Base-by-base conservation (phyloP, 805 yeast species). In the Candida xyloterini region DNA sequence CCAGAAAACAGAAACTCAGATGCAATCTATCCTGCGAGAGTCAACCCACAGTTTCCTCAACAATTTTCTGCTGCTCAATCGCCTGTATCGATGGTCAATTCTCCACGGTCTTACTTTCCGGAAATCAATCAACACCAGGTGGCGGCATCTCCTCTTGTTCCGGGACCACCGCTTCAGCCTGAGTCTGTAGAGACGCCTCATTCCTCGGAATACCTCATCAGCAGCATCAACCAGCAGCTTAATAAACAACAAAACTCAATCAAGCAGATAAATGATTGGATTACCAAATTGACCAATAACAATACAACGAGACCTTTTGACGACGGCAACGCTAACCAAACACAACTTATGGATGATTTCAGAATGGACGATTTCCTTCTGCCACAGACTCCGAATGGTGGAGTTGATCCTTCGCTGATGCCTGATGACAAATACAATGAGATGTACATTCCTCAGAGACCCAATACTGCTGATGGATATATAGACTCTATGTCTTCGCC, bases 231-330 rank as follows among this genome's bases (percentile, higher is more conserved):
- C 46, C 67, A 67, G 32, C 76, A 67, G 41, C 58, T 75, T 9
- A 58, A 59, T 34, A 70, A 66, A 49, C 78, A 76, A 47, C 78
- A 78, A 10, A 71, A 68, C 44, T 69, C 78, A 3, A 65, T 76
- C 38, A 74, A 67, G 53, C 79, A 75, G 51, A 77, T 74, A 1
- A 77, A 74, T 52, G 80, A 76, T 44, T 75, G 79, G 79, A 67
- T 75, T 33, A 72, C 65, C 38, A 67, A 57, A 43, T 47, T 69
- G 27, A 42, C 51, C 20, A 43, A 34, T 15, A 32, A 34, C 24
- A 23, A 23, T 23, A 10, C 25, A 23, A 10, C 36, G 14, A 40
- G 38, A 34, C 31, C 27, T 6, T 27, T 37, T 28, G 59, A 53
- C 18, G 50, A 48, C 3, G 10, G 38, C 9, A 43, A 38, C 32